Percentiles rank a stretch among this genome's conserved stretches.
Evolutionary conservation across 2,329 filamentous ascomycete genomes (phyloP).

Genomic region (Colletotrichum spinosum): DNA sequence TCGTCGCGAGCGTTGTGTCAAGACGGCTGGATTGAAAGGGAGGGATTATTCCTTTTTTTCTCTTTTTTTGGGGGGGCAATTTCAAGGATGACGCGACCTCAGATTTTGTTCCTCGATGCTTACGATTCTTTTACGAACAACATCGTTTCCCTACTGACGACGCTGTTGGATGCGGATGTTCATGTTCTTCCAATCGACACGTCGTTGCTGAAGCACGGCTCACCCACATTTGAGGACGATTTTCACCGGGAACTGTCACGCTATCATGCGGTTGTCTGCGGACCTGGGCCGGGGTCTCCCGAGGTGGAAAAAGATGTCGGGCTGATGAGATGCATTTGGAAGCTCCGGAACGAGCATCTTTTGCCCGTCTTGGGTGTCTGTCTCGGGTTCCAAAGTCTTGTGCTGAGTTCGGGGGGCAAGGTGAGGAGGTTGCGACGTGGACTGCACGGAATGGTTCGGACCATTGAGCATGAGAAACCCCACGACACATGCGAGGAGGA

Average conservation of each 20-base stretch:
- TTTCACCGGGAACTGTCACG: conserved; percentile 63
- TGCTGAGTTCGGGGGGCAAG: conserved; percentile 73
- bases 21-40: background rate
- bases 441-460: conserved; percentile 83
- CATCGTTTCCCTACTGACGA: conserved; percentile 84
- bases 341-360: conserved; percentile 65
- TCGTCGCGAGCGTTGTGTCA: conserved; percentile 21
- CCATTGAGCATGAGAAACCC: conserved; percentile 66
- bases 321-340: conserved; percentile 82
- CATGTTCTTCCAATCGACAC: conserved; percentile 79
- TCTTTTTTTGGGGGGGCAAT: background rate
- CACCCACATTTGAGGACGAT: conserved; percentile 53
- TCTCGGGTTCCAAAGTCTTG: conserved; percentile 87
- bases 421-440: conserved; percentile 77
- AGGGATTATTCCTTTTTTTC: background rate
- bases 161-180: conserved; percentile 75
- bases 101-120: conserved; percentile 90
- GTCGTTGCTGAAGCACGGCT: conserved; percentile 59
- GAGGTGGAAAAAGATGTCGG: conserved; percentile 80
- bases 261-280: conserved; percentile 89
- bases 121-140: conserved; percentile 98
- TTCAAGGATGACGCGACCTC: conserved; percentile 47
- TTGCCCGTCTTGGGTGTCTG: conserved; percentile 90
- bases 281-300: conserved; percentile 90
- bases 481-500: conserved; percentile 50